Evolutionary conservation across 768 basidiomycete species (phyloP), one percentile per base, ranked within the genome.

Genomic region (Collybia sp.): DNA sequence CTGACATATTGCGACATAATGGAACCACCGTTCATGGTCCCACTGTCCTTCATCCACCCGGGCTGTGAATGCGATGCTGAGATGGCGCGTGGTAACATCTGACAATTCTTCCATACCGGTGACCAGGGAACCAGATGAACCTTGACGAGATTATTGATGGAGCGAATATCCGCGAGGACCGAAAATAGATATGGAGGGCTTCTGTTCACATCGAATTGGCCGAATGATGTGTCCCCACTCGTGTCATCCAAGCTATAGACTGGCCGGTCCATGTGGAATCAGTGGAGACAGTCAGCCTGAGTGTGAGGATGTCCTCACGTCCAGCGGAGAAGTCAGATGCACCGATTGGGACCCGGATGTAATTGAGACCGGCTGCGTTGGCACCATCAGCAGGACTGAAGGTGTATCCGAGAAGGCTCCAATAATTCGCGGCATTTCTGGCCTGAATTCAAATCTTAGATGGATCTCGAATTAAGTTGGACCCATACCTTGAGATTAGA

Each of bases 11-110:
- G 63, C 0, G 77, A 71, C 20, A 70, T 53, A 43, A 88, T 58
- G 11, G 73, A 76, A 30, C 85, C 85, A 1, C 86, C 86, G 19
- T 79, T 70, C 82, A 87, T 86, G 0, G 76, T 76, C 3, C 72
- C 72, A 46, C 73, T 79, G 40, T 65, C 68, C 61, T 89, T 89
- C 85, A 88, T 87, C 87, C 88, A 90, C 3, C 67, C 83, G 9
- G 88, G 87, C 85, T 88, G 46, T 34, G 48, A 66, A 38, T 17
- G 30, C 12, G n/a, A 35, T 30, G 5, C 10, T 31, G 41, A 32
- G 19, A 25, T 25, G 12, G n/a, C n/a, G n/a, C n/a, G n/a, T 3
- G 18, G 16, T n/a, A 15, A 13, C 13, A 13, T 25, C n/a, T 5
- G 9, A 8, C 40, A 25, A 15, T 11, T 17, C 8, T 33, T 5